Evolutionary conservation across 148 eudicot genomes (phyloP).

Genomic region (Chenopodium album): DNA sequence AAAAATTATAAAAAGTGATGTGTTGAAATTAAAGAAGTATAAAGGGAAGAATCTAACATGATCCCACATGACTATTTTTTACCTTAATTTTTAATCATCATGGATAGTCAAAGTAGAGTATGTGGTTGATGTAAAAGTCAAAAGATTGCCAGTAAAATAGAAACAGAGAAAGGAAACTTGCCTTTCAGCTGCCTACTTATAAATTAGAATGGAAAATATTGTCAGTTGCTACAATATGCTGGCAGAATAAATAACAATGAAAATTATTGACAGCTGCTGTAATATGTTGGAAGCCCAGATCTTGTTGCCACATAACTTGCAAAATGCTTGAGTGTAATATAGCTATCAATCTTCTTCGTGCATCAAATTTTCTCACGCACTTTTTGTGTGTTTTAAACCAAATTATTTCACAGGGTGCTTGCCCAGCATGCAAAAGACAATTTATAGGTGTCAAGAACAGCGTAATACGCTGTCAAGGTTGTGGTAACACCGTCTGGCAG

Average conservation of each 20-base stretch:
- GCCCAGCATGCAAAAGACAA: slow-evolving; percentile 91
- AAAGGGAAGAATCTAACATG: no score
- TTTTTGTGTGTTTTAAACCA: slow-evolving; percentile 1
- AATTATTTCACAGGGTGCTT: slow-evolving; percentile 59
- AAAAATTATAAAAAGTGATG: no score
- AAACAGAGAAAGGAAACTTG: not conserved
- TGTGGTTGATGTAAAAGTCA: no score
- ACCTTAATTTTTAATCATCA: no score
- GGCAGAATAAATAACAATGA: no score
- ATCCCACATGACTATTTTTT: no score
- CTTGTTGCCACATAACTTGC: not conserved
- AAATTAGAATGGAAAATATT: not conserved
- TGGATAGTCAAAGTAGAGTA: no score
- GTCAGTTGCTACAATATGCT: no score
- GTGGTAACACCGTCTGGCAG: slow-evolving; percentile 90
- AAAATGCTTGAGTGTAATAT: not conserved
- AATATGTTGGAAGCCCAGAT: not conserved
- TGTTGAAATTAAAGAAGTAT: no score
- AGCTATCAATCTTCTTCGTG: not conserved
- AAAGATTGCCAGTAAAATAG: no score
- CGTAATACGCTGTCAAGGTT: slow-evolving; percentile 64
- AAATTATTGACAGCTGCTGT: not conserved
- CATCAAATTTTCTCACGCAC: not conserved
- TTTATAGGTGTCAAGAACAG: slow-evolving; percentile 63
- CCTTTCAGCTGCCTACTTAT: not conserved